Evolutionary conservation across 345 rosid species (phyloP).

Genomic region (Boechera stricta): DNA sequence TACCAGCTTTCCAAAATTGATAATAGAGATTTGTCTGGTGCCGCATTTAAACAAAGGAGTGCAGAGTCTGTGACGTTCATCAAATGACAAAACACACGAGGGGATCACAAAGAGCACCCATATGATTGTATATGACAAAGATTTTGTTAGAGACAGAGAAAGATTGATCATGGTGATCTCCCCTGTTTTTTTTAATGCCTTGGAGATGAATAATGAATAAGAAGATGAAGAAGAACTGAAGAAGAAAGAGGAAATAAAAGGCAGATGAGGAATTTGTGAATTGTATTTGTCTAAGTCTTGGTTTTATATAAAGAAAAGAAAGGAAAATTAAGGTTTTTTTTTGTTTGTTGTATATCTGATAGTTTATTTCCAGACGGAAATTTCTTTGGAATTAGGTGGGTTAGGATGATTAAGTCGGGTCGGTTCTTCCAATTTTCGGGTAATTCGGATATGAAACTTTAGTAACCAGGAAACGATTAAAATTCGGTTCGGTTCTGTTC

Average conservation of each 20-base stretch:
- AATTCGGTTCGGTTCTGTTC: too few relatives aligned
- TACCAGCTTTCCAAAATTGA: slow-evolving; percentile 44
- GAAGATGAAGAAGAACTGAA: not conserved
- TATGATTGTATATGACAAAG: slow-evolving; percentile 13
- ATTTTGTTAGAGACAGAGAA: slow-evolving; percentile 3
- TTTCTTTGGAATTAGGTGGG: slow-evolving; percentile 36
- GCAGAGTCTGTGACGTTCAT: slow-evolving; percentile 14
- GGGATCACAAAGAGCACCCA: slow-evolving; percentile 29
- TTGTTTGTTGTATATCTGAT: not conserved
- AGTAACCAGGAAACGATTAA: too few relatives aligned
- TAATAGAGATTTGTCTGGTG: not conserved
- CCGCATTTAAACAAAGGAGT: rapidly evolving
- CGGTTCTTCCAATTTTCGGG: too few relatives aligned
- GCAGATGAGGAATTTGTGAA: slow-evolving; percentile 13
- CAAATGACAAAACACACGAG: slow-evolving; percentile 17
- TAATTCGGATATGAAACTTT: too few relatives aligned
- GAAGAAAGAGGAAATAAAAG: slow-evolving; percentile 20
- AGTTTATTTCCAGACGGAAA: slow-evolving; percentile 19
- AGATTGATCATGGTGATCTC: slow-evolving; percentile 30
- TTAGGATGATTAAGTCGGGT: slow-evolving; percentile 17
- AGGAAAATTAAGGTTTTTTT: not conserved
- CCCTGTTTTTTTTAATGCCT: not conserved
- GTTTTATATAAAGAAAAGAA: slow-evolving; percentile 11
- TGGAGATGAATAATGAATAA: not conserved
- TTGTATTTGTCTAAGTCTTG: slow-evolving; percentile 29